Base-by-base conservation (phyloP, 2,329 filamentous ascomycete species). In the Aureobasidium leucospermi region DNA sequence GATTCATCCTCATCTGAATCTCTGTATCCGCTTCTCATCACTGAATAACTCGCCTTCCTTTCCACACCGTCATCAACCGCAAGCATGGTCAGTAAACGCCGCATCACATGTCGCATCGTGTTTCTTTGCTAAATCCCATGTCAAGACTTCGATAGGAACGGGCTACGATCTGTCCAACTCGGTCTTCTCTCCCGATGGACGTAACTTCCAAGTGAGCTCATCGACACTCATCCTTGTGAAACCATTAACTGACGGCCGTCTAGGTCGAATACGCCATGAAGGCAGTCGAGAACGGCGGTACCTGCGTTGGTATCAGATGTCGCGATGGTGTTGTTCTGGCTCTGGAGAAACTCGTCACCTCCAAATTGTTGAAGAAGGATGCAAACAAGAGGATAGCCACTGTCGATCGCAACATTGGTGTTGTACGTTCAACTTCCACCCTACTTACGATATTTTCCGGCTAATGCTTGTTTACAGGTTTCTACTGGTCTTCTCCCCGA, bases 101-200 rank as follows among this genome's bases (percentile, higher is more conserved):
- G 29, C 47, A 51, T 51, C 45, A 36, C 46, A n/a, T 38, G 32
- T 43, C 55, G 41, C 43, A 41, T 41, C 23, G 16, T 11, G 15
- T n/a, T 28, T 31, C 11, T 29, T 48, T 16, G 28, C 55, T 58
- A 34, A 49, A 46, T 29, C 42, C 8, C 19, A 19, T 45, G 53
- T 29, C 11, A 48, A 99, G 94, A 99, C 94, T 72, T 99, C 94
- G 73, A 99, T 99, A 88, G 94, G 94, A 74, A 99, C 94, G 71
- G 94, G 94, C 73, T 99, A 99, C 80, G 94, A 99, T 85, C 88
- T 99, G 70, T 90, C 90, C 75, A 99, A 99, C 84, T 97, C 94
- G 72, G 95, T 97, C 81, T 99, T 97, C 83, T 97, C 94, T 51
- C 94, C 94, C 66, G 94, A 99, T 79, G 94, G 94, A 73, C 89